Evolutionary conservation across 2,329 filamentous ascomycete genomes (phyloP).

Genomic region (Ophiostoma pallidulum): DNA sequence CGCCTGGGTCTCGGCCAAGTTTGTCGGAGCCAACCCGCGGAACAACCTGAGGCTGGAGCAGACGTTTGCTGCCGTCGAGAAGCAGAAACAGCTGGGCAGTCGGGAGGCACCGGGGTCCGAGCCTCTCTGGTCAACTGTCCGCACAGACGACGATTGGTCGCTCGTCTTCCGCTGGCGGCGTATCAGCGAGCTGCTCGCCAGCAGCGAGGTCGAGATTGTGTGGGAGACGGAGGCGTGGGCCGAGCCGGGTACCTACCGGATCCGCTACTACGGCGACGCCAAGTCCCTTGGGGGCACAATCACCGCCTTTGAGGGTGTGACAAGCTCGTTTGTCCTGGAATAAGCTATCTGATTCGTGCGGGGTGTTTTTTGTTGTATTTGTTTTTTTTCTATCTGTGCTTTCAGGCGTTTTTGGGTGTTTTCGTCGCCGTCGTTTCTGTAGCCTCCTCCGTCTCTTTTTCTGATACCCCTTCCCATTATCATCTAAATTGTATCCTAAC

Average conservation of each 20-base stretch:
- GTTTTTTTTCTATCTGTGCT: background rate
- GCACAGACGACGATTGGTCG: constrained; percentile 74
- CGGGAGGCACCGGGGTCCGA: background rate
- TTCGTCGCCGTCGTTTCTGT: too few relatives aligned
- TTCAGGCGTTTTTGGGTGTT: background rate
- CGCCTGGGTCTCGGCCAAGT: constrained; percentile 48
- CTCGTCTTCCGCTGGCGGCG: constrained; percentile 73
- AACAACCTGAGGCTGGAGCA: constrained; percentile 74
- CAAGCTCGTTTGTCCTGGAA: constrained; percentile 40
- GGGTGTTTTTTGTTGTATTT: background rate
- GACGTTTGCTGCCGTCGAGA: constrained; percentile 71
- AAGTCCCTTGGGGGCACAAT: constrained; percentile 57
- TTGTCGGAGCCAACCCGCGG: constrained; percentile 80
- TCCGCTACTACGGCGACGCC: constrained; percentile 77
- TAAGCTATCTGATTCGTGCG: constrained; percentile 5
- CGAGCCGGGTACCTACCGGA: constrained; percentile 59
- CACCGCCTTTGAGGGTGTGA: constrained; percentile 59
- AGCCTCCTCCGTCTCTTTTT: background rate
- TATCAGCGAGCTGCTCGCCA: constrained; percentile 57
- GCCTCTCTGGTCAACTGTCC: constrained; percentile 53
- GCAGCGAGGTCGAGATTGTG: constrained; percentile 66
- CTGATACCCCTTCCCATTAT: too few relatives aligned
- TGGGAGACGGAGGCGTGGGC: constrained; percentile 66
- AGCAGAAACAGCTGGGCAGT: constrained; percentile 28
- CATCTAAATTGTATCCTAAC: too few relatives aligned